Percentiles rank a stretch among this genome's conserved stretches.
These are phyloP conservation scores for Cercospora sp. DNA, from an alignment of 2,329 filamentous ascomycete species.

Conservation along the genomic window DNA sequence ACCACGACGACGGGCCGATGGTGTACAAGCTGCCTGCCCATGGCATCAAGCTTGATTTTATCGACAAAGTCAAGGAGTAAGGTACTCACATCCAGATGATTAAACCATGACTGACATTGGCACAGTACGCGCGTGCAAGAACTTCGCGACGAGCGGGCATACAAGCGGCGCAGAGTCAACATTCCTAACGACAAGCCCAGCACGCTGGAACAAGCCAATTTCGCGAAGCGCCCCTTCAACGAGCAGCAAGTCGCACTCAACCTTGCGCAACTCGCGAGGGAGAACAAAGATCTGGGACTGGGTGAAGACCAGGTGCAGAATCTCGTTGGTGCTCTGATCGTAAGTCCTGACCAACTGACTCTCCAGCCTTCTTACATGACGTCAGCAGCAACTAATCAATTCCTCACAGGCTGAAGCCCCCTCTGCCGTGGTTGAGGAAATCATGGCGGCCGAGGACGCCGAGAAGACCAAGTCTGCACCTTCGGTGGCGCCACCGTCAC, in stretches of 20 bases:
- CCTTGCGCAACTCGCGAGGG: conserved; percentile 59
- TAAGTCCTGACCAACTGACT: conserved; percentile 48
- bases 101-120: conserved; percentile 16
- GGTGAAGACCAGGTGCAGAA: conserved; percentile 47
- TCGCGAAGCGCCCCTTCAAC: conserved; percentile 53
- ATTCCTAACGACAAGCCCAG: conserved; percentile 15
- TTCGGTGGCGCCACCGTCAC: conserved; percentile 32
- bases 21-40: conserved; percentile 49
- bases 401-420: conserved; percentile 46
- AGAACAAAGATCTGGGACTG: conserved; percentile 53
- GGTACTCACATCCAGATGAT: not conserved
- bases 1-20: conserved; percentile 40
- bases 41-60: conserved; percentile 58
- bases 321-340: conserved; percentile 63
- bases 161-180: conserved; percentile 22
- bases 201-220: conserved; percentile 40
- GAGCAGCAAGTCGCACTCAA: conserved; percentile 69
- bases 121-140: conserved; percentile 31
- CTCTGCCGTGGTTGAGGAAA: conserved; percentile 43
- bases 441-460: conserved; percentile 38
- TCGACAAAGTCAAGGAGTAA: conserved; percentile 60
- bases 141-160: conserved; percentile 26
- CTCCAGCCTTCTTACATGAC: conserved; percentile 26
- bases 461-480: conserved; percentile 29
- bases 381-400: conserved; percentile 32